These are phyloP conservation scores for Quercus tomentella DNA, from an alignment of 331 rosid species.

Conservation along the genomic window DNA sequence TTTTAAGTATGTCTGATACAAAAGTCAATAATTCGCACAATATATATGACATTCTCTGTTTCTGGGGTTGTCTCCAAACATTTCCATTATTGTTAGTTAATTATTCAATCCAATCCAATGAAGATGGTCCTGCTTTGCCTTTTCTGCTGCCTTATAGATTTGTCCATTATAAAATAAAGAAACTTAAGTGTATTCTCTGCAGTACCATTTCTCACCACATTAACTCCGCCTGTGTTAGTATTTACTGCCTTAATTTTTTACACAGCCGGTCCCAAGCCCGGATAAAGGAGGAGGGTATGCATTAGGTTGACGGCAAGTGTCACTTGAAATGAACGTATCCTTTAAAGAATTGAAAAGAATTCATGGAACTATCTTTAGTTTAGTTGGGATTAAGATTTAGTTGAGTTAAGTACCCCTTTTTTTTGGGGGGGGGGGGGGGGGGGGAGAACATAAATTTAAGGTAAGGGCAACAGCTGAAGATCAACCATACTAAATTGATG, in stretches of 20 bases:
- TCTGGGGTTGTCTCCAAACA: neutral
- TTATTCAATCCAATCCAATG: neutral
- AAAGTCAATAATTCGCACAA: neutral
- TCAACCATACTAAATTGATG: too few relatives aligned
- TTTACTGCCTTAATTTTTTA: neutral
- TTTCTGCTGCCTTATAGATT: neutral
- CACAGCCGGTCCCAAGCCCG: conserved; percentile 2
- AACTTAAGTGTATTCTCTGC: neutral
- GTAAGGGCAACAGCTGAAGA: neutral
- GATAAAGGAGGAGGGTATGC: neutral
- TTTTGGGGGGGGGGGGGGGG: neutral
- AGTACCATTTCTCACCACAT: neutral
- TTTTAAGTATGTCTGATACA: neutral
- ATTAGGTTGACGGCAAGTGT: neutral
- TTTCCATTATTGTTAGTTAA: neutral
- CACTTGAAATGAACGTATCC: neutral
- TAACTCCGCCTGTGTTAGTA: neutral
- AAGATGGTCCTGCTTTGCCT: neutral
- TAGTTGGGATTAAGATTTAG: neutral
- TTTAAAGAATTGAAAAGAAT: neutral
- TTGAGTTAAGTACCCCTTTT: neutral
- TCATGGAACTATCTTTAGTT: neutral
- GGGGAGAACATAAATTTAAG: too few relatives aligned
- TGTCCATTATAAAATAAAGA: neutral
- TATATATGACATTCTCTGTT: neutral